Evolutionary conservation across 108 stramenopile species (phyloP), one percentile per base, ranked within the genome.

Genomic region (Thalassiosira profunda): DNA sequence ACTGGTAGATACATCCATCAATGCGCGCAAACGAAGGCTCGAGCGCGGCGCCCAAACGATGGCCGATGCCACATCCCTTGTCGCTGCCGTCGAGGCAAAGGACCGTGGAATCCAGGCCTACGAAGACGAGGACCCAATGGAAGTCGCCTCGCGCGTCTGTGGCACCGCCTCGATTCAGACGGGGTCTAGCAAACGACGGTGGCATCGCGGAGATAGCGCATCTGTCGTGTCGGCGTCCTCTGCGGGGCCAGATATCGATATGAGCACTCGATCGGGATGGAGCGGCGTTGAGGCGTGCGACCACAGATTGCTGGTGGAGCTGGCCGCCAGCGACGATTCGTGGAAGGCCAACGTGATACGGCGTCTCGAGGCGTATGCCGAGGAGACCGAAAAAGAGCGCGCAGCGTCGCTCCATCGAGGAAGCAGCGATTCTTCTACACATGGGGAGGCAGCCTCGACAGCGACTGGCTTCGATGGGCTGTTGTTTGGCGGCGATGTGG

Each of bases 271-370:
- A 26, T 63, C 71, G 8, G 75, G 45, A 49, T 67, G 69, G 54
- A 76, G 75, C 54, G 64, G n/a, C 21, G 62, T 55, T 2, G 75
- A 63, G 36, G 63, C 40, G 31, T 68, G 67, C 34, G 75, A 76
- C 49, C 75, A 76, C 58, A 41, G 67, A 23, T 38, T 83, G 3
- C 54, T 94, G 15, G 60, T 94, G 31, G 81, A 81, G 29, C 55
- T 94, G n/a, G 93, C 93, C 10, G 93, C 90, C 33, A 83, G 80
- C 28, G 86, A 94, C 68, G 78, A 80, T 15, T 71, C 84, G 52
- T 94, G 93, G 93, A 81, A 81, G 61, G 65, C 70, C 54, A 80
- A 89, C 48, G 81, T 94, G 14, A 9, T 94, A 65, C 84, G 63
- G 70, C 82, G 26, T 31, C 84, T 58, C 37, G 74, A 59, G 62